Evolutionary conservation across 371 early-diverging fungal genomes (phyloP), one percentile per base, ranked within the genome.

Genomic region (Batrachochytrium dendrobatidis): DNA sequence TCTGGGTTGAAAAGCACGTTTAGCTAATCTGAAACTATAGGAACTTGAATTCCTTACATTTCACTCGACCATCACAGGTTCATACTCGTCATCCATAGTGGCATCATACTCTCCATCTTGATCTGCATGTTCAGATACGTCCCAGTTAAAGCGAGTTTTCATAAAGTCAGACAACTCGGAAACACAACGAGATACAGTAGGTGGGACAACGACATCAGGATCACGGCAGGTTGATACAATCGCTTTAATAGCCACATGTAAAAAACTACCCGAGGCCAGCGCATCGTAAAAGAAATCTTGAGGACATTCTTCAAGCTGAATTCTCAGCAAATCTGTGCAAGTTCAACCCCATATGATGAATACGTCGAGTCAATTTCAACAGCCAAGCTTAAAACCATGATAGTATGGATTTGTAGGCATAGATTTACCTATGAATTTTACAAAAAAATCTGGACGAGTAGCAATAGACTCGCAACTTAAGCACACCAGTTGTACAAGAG

Each of bases 231-330:
- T 62, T 7, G n/a, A 49, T 1, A 35, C n/a, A 4, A 68, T n/a
- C 1, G 32, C 20, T 10, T 65, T 45, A n/a, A 72, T 33, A 29
- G 62, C 57, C 15, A n/a, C 12, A 5, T 66, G 57, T 32, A 91
- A 60, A 69, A 90, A 93, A 59, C 83, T 87, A 58, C 83, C 82
- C 58, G 82, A 78, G 3, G 87, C 81, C 8, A 91, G 61, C 25
- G 86, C 79, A 59, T 88, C 87, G 1, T 78, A 59, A 58, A 86
- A 90, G 64, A 93, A 92, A 63, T 91, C 92, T 1, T 68, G 66
- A 6, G 91, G 92, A 58, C 88, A 90, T 66, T 86, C 90, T 22
- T 73, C 69, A 24, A 93, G 68, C 59, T 93, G 94, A 17, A 50
- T 30, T 6, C 72, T 53, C 1, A 92, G 59, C 7, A 81, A 70